Conservation (phyloP, 208 protist genomes). For the Angomonas ambiguus region DNA sequence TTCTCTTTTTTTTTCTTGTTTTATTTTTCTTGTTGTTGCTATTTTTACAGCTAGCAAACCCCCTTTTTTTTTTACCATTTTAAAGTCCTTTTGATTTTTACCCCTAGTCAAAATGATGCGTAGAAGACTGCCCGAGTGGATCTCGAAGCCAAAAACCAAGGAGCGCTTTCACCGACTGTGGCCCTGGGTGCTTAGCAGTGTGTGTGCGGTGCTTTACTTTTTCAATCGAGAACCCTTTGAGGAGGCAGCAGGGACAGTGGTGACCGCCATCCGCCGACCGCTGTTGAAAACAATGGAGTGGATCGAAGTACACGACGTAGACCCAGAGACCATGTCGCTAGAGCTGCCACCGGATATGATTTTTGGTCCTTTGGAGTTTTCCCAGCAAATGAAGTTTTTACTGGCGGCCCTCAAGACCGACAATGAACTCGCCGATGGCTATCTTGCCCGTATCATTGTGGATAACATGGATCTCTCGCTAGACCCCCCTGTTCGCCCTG, state of each 20-base stretch:
- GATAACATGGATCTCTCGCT: constrained; percentile 88
- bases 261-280: constrained; percentile 73
- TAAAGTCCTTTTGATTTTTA: background rate
- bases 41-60: background rate
- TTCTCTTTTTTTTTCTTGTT: background rate
- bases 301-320: constrained; percentile 87
- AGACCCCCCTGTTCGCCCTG: constrained; percentile 60
- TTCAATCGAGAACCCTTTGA: constrained; percentile 88
- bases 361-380: constrained; percentile 82
- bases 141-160: constrained; percentile 69
- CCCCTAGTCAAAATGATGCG: constrained; percentile 50
- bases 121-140: constrained; percentile 71
- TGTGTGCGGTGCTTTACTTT: constrained; percentile 75
- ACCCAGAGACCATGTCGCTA: constrained; percentile 83
- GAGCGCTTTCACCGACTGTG: constrained; percentile 81
- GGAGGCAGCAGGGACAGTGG: constrained; percentile 66
- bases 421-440: constrained; percentile 87
- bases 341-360: constrained; percentile 87
- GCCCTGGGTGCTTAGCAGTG: constrained; percentile 81
- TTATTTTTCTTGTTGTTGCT: background rate
- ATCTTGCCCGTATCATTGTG: constrained; percentile 78
- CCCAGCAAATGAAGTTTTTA: constrained; percentile 88
- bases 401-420: constrained; percentile 77
- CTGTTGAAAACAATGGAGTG: constrained; percentile 84
- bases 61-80: background rate